A percentile compares a stretch with the other conserved stretches of the same genome.
Evolutionary conservation across 1,139 yeast species (phyloP).

Genomic region (Suhomyces panamericanus): DNA sequence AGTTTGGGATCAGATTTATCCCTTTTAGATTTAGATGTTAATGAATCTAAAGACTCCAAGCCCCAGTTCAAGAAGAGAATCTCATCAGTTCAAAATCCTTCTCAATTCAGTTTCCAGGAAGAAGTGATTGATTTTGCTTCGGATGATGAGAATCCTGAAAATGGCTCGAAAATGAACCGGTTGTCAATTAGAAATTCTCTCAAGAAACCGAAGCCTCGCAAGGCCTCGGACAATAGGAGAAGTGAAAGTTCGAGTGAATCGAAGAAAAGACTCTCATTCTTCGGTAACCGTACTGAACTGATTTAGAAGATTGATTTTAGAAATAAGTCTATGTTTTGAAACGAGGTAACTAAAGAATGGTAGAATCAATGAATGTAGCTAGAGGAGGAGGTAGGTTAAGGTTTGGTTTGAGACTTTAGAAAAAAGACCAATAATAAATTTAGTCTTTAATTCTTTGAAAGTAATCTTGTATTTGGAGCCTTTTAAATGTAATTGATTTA

Average conservation of each 20-base stretch:
- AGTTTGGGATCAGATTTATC: conserved; percentile 26
- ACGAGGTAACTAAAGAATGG: background rate
- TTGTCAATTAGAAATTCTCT: conserved; percentile 44
- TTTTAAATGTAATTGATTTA: background rate
- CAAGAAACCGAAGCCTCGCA: conserved; percentile 36
- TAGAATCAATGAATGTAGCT: background rate
- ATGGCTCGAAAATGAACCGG: conserved; percentile 42
- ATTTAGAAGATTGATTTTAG: background rate
- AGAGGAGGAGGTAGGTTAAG: no score
- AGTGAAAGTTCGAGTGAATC: conserved; percentile 34
- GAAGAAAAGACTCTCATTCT: conserved; percentile 34
- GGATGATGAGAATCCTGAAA: conserved; percentile 47
- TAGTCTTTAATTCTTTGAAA: no score
- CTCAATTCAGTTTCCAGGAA: conserved; percentile 40
- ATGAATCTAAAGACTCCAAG: conserved; percentile 16
- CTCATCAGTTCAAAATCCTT: conserved; percentile 33
- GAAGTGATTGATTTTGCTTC: conserved; percentile 51
- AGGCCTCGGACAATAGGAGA: conserved; percentile 35
- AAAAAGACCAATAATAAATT: no score
- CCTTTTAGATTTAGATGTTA: conserved; percentile 34
- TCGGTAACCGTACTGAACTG: conserved; percentile 18
- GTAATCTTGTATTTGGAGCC: no score
- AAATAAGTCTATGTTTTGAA: background rate
- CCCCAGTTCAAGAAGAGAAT: conserved; percentile 35
- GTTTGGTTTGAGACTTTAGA: no score